Conservation (phyloP, 2,329 filamentous ascomycete genomes). For the Colletotrichum sidae region DNA sequence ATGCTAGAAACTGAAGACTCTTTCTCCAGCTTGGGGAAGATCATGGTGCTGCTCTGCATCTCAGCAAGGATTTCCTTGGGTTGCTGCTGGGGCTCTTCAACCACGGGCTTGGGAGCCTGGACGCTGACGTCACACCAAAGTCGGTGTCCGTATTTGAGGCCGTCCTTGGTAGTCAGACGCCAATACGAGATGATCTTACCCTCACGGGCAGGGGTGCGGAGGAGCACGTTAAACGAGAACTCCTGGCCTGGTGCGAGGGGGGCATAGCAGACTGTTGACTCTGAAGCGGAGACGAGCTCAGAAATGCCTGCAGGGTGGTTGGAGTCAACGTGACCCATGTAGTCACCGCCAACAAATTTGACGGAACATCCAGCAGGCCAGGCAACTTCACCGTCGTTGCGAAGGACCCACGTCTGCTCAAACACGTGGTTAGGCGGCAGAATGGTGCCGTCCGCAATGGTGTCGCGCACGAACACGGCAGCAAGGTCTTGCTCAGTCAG, state of each 20-base stretch:
- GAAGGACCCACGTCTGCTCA: constrained; percentile 90
- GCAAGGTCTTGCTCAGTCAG: constrained; percentile 49
- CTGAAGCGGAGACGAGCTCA: constrained; percentile 81
- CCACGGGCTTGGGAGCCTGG: constrained; percentile 51
- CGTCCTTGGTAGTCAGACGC: constrained; percentile 87
- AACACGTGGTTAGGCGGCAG: constrained; percentile 80
- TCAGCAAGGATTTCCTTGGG: constrained; percentile 42
- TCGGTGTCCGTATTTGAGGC: constrained; percentile 88
- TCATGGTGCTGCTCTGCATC: constrained; percentile 76
- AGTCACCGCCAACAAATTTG: constrained; percentile 92
- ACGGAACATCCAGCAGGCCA: constrained; percentile 95
- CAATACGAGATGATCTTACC: constrained; percentile 95
- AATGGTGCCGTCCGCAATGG: constrained; percentile 80
- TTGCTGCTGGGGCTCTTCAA: constrained; percentile 47
- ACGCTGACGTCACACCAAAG: constrained; percentile 95
- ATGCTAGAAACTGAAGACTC: constrained; percentile 87
- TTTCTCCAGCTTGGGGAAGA: constrained; percentile 96
- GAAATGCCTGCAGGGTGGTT: constrained; percentile 81
- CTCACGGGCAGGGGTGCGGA: constrained; percentile 81
- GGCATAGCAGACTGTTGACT: constrained; percentile 81
- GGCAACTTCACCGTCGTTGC: constrained; percentile 80
- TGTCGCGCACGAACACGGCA: constrained; percentile 81
- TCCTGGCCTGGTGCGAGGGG: constrained; percentile 79
- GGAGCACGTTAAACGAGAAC: constrained; percentile 82
- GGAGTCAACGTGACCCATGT: constrained; percentile 93